Base-by-base conservation (phyloP, 257 asterid species). In the Gentiana macrophylla region DNA sequence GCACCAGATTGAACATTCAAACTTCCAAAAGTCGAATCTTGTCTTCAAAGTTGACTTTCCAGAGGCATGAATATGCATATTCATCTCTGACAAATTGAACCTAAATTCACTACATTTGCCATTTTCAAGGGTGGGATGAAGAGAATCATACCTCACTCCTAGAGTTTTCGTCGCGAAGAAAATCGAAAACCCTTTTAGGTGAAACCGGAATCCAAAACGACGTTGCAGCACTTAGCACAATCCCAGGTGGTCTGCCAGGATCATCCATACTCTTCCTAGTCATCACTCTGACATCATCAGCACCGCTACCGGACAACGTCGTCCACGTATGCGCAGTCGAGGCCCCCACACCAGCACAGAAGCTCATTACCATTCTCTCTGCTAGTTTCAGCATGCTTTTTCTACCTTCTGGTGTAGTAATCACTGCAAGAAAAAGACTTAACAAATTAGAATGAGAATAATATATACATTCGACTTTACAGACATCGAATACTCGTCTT, bases 251-350 rank as follows among this genome's bases (percentile, higher is more conserved):
- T 49, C 77, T 58, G 33, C 77, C 77, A n/a, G 77, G 77, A 57
- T 72, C 77, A 53, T 72, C 77, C 56, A 67, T 52, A 45, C 77
- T 72, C 36, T 72, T 72, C 41, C 77, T 56, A 2, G 77, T 72
- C 77, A 72, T 72, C 50, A 72, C 77, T 55, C 77, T 59, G 3
- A 72, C 73, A 10, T 72, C 77, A 72, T 72, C 77, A 37, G 73
- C 68, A 1, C 77, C 77, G 4, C 77, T 67, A 0, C 64, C 77
- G 2, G 77, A 72, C 59, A 72, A 53, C 24, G 73, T 67, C 10
- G 77, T 72, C 77, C 77, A 72, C 35, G 77, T 62, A 65, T 72
- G 77, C 15, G 77, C 73, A 36, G 77, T 72, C 37, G 77, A 72
- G 50, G 77, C 77, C 15, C 77, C 77, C 32, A 72, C 77, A 36